Base-by-base conservation (phyloP, 2,329 filamentous ascomycete genomes). In the Pyrenophora seminiperda region DNA sequence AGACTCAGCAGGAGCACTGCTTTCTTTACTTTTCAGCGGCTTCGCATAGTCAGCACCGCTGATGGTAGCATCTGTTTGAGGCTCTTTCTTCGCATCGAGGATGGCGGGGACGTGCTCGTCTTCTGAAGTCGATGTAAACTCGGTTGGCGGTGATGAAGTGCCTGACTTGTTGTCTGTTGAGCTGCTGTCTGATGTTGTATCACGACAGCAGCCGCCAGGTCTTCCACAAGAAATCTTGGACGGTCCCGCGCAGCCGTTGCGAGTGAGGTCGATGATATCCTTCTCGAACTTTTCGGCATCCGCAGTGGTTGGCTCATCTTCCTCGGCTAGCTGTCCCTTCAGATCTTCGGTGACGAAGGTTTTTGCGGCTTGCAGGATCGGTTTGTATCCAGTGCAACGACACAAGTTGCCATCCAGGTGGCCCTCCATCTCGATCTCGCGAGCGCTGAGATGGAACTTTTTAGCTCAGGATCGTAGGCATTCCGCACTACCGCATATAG, bases 341-440 rank as follows among this genome's bases (percentile, higher is more conserved):
- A 74, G 31, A 37, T 74, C 70, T 22, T 81, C 78, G 27, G 78
- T 78, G 58, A 85, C 88, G 68, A 97, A 97, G 0, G 90, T 93
- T 65, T 94, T 91, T 1, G 93, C 93, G 5, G 93, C 92, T 69
- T 97, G 91, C 2, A 97, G 77, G 38, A 97, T 97, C 0, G 93
- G 90, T 43, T 92, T 82, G 69, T 97, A 97, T 0, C 93, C 93
- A 0, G 93, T 97, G 73, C 93, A 97, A 40, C 93, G 84, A 67
- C 93, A 97, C 29, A 97, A 76, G 60, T 97, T 97, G 0, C 93
- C 93, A 70, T 97, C 93, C 63, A 97, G 60, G 90, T 89, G 70
- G 1, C 72, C 72, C 39, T 73, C 68, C 53, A 68, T 59, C 48
- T 74, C 73, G 11, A 75, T 67, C 17, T 73, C 70, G 11, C 63